Evolutionary conservation across 1,284 basidiomycete species (phyloP).

Genomic region (Microbotryum silenes-acaulis): DNA sequence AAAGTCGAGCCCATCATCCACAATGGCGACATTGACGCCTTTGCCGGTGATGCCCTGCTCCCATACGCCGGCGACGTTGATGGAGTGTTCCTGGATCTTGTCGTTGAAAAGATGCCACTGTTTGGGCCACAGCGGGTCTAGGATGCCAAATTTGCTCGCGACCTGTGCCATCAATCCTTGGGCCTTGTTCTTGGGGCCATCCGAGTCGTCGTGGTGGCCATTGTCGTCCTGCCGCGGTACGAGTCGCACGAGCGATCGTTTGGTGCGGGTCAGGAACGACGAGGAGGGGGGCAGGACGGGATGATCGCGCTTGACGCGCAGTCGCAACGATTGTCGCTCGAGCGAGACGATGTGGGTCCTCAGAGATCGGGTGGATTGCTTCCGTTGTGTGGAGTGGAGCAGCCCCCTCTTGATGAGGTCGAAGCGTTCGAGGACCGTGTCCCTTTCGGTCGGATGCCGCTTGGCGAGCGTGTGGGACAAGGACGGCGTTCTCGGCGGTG

Average conservation of each 20-base stretch:
- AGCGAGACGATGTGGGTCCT: conserved; percentile 19
- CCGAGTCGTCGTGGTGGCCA: background rate
- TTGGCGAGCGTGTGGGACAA: background rate
- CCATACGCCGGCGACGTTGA: conserved; percentile 81
- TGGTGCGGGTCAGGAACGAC: background rate
- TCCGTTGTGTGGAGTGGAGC: background rate
- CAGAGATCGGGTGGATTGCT: conserved; percentile 1
- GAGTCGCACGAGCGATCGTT: background rate
- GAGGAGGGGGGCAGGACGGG: conserved; percentile 23
- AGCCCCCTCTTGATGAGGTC: conserved; percentile 40
- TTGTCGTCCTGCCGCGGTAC: background rate
- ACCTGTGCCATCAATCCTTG: background rate
- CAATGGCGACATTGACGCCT: conserved; percentile 77
- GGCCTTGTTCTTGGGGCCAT: background rate
- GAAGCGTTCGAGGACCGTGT: conserved; percentile 52
- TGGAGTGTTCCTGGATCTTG: conserved; percentile 63
- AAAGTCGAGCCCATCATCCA: conserved; percentile 95
- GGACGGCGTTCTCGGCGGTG: background rate
- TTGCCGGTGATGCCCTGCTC: conserved; percentile 74
- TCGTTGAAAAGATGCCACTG: conserved; percentile 93
- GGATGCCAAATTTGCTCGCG: conserved; percentile 52
- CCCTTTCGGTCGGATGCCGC: conserved; percentile 36
- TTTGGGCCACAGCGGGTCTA: conserved; percentile 75
- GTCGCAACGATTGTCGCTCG: conserved; percentile 31
- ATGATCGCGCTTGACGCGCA: conserved; percentile 33